A percentile compares a stretch with the other conserved stretches of the same genome.
phyloP scores from a whole-genome alignment of 1,284 basidiomycete species.

The Exobasidium cylindrosporum region DNA sequence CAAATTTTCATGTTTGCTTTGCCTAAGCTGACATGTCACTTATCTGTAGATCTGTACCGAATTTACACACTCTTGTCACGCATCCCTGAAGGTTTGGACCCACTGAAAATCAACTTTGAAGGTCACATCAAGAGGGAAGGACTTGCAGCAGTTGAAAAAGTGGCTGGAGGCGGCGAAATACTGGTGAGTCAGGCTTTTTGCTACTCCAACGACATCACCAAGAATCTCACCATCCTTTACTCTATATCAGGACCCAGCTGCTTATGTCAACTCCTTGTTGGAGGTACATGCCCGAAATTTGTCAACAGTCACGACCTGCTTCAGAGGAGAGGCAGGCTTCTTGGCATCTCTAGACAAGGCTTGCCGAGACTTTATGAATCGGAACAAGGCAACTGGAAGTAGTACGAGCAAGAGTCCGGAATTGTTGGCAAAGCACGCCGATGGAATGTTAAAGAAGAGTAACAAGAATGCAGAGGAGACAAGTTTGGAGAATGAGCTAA shows the following conservation, averaged over 20 bases:
- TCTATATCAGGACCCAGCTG: constrained; percentile 68
- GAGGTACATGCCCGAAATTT: constrained; percentile 89
- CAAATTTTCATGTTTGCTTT: neutral
- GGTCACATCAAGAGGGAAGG: constrained; percentile 89
- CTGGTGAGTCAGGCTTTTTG: constrained; percentile 58
- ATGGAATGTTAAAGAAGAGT: constrained; percentile 85
- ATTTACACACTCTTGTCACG: constrained; percentile 91
- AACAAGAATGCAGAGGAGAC: constrained; percentile 88
- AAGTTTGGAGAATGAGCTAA: constrained; percentile 82
- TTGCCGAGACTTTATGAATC: constrained; percentile 92
- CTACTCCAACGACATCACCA: too few relatives aligned
- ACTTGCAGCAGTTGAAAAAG: constrained; percentile 75
- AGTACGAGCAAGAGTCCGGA: constrained; percentile 74
- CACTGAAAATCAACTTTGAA: constrained; percentile 87
- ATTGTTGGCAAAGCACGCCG: constrained; percentile 87
- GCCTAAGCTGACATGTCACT: neutral
- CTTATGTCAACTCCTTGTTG: constrained; percentile 87
- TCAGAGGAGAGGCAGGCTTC: constrained; percentile 91
- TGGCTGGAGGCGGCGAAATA: constrained; percentile 55
- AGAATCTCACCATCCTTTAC: constrained; percentile 1
- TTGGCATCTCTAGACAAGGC: constrained; percentile 88
- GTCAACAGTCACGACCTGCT: constrained; percentile 83
- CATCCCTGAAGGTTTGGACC: constrained; percentile 85
- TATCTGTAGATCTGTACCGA: constrained; percentile 67
- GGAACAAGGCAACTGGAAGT: constrained; percentile 69